A percentile compares a stretch with the other conserved stretches of the same genome.
These are phyloP conservation scores for Tephrocybe sp. DNA, from an alignment of 768 basidiomycete genomes.

Conservation along the genomic window DNA sequence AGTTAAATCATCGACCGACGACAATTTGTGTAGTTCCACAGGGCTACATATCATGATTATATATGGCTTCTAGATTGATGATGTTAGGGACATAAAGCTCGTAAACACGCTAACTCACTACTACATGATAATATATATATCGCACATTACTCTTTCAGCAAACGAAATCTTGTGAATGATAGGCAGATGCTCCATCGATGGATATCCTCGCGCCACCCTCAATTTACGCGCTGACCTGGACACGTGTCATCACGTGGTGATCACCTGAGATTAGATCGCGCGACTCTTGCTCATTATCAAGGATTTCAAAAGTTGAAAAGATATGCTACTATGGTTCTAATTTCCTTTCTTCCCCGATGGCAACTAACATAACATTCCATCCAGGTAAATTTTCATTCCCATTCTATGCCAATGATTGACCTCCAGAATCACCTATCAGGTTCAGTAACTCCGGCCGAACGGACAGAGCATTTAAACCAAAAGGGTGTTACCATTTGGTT, in stretches of 20 bases:
- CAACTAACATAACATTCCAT: slow-evolving; percentile 59
- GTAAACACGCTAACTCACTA: too few species aligned
- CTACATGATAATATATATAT: too few species aligned
- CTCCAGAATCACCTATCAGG: slow-evolving; percentile 38
- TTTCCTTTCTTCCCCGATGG: slow-evolving; percentile 24
- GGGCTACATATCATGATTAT: too few species aligned
- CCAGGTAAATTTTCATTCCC: slow-evolving; percentile 13
- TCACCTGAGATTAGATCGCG: slow-evolving; percentile 18
- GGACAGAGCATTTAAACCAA: slow-evolving; percentile 66
- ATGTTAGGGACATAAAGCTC: too few species aligned
- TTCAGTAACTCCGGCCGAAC: slow-evolving; percentile 67
- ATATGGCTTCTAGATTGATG: too few species aligned
- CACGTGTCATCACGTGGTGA: slow-evolving; percentile 3
- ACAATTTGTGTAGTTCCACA: too few species aligned
- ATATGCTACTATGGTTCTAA: not conserved
- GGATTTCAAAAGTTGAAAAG: not conserved
- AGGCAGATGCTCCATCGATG: too few species aligned
- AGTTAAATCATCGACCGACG: too few species aligned
- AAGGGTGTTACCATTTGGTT: slow-evolving; percentile 94
- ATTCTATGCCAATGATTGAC: not conserved
- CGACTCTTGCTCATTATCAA: slow-evolving; percentile 16
- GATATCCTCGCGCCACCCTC: too few species aligned
- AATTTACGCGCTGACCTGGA: too few species aligned
- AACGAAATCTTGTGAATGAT: too few species aligned
- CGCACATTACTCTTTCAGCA: too few species aligned